A percentile compares a stretch with the other conserved stretches of the same genome.
Evolutionary conservation across 2,329 filamentous ascomycete species (phyloP).

Genomic region (Exophiala phaeomuriformis): DNA sequence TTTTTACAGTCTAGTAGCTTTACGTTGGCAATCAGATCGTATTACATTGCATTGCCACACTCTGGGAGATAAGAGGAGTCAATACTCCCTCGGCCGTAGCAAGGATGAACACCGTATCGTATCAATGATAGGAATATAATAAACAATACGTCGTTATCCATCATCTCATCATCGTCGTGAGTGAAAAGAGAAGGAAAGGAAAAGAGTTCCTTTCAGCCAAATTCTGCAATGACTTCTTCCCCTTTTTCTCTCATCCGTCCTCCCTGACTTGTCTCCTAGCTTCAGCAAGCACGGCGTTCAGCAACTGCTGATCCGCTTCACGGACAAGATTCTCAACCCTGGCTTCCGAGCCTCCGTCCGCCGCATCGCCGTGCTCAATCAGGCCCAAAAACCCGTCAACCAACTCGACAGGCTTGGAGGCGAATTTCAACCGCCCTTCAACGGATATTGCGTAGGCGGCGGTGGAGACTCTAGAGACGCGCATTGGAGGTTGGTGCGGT

Average conservation of each 20-base stretch:
- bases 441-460: slow-evolving; percentile 20
- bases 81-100: no score
- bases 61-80: no score
- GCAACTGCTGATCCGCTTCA: slow-evolving; percentile 14
- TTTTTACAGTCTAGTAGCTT: no score
- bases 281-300: slow-evolving; percentile 14
- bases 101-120: no score
- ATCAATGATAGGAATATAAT: no score
- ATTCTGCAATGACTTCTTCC: no score
- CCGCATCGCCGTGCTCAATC: not conserved
- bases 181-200: no score
- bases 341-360: not conserved
- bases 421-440: slow-evolving; percentile 22
- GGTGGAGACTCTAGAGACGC: slow-evolving; percentile 18
- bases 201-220: no score
- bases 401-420: slow-evolving; percentile 10
- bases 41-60: no score
- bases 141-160: no score
- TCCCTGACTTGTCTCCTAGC: slow-evolving; percentile 5
- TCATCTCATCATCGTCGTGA: no score
- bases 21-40: no score
- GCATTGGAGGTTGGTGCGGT: slow-evolving; percentile 10
- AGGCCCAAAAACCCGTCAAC: not conserved
- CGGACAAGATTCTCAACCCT: slow-evolving; percentile 14
- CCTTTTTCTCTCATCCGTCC: not conserved